Evolutionary conservation across 352 stramenopile genomes (phyloP), one percentile per base, ranked within the genome.

Genomic region (Elongisporangium anandrum): DNA sequence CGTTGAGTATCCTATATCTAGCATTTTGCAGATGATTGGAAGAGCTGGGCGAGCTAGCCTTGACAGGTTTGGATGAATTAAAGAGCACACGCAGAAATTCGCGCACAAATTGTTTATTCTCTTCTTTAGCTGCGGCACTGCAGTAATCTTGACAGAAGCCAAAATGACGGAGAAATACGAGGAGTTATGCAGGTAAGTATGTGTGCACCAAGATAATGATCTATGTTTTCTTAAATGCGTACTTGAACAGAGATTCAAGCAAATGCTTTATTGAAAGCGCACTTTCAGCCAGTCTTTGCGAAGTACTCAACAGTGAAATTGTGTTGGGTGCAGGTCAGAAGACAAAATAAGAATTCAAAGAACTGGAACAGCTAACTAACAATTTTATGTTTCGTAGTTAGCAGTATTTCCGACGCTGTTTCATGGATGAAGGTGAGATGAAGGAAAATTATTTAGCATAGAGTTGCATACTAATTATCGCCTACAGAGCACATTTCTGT

Each of bases 21-120:
- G 24, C 34, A 54, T 81, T 24, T 50, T 81, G 12, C 73, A 81
- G 51, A 81, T 81, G 68, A 70, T 75, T 45, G 73, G 70, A 52
- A 63, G 73, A 57, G 73, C 73, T 54, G 73, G 73, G 17, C 56
- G 72, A 10, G 54, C 61, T 15, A 59, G 72, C 19, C 65, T 66
- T 15, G 72, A 79, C 39, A 70, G 52, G 72, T 80, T 53, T 21
- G 56, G 7, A 65, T 13, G 15, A 39, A 41, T 48, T 22, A 34
- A 29, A 45, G 10, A 45, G 4, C 34, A 38, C 26, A 9, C 26
- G 12, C 8, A 16, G 9, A 45, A 12, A 45, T 2, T 45, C 34
- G 34, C 7, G 12, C 26, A 38, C 52, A 34, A 21, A 67, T 12
- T 23, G 34, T 19, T 3, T 16, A 15, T 16, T 24, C 48, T 48